phyloP scores from a whole-genome alignment of 768 basidiomycete genomes.

The Serpula lacrymans region DNA sequence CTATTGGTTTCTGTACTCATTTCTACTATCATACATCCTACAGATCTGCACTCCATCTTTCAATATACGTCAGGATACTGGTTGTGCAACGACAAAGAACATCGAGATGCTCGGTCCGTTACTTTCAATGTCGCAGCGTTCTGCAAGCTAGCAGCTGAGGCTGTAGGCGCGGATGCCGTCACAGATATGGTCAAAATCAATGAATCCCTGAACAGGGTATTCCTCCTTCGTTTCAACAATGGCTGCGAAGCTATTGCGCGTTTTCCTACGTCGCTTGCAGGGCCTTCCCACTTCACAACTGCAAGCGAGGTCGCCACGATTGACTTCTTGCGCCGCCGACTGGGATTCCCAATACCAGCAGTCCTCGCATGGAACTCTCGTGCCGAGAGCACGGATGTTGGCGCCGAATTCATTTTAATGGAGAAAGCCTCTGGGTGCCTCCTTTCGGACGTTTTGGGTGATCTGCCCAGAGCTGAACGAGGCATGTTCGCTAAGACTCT shows the following conservation, averaged over 20 bases:
- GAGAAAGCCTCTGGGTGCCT: constrained; percentile 25
- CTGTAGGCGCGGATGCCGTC: constrained; percentile 13
- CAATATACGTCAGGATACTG: constrained; percentile 15
- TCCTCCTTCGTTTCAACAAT: constrained; percentile 12
- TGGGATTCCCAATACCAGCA: constrained; percentile 25
- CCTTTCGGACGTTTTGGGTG: constrained; percentile 13
- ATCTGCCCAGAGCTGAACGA: constrained; percentile 5
- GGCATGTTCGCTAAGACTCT: constrained; percentile 13
- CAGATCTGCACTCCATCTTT: constrained; percentile 6
- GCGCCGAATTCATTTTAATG: constrained; percentile 34
- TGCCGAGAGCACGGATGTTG: constrained; percentile 19
- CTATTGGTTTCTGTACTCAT: background rate
- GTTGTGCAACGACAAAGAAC: constrained; percentile 22
- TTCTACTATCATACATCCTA: background rate
- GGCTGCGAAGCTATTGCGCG: constrained; percentile 13
- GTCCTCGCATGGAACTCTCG: constrained; percentile 27
- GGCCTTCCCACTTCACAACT: constrained; percentile 22
- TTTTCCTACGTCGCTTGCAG: constrained; percentile 19
- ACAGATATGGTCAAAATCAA: constrained; percentile 13
- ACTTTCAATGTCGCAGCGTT: constrained; percentile 18
- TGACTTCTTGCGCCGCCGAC: constrained; percentile 23
- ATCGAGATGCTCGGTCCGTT: constrained; percentile 8
- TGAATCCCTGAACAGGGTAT: constrained; percentile 14
- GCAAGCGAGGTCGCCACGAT: constrained; percentile 38
- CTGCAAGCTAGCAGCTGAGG: constrained; percentile 11